Conservation (phyloP, 192 early-diverging fungal genomes). For the Cetraspora pellucida region DNA sequence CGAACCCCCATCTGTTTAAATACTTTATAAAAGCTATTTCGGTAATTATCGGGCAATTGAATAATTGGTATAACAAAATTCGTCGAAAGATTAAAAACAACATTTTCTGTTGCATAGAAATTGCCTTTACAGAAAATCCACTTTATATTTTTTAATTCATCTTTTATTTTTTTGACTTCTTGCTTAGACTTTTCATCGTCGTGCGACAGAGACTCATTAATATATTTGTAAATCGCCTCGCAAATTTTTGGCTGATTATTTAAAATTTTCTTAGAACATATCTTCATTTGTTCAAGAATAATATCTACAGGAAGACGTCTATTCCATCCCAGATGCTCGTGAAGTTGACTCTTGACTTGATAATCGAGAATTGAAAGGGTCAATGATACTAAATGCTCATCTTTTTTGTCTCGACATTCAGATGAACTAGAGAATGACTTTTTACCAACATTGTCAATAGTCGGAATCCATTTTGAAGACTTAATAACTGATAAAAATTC, state of each 20-base stretch:
- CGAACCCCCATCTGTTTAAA: neutral
- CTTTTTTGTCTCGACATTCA: neutral
- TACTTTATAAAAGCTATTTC: neutral
- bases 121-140: neutral
- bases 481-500: neutral
- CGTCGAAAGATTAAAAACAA: neutral
- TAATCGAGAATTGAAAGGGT: neutral
- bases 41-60: neutral
- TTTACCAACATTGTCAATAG: neutral
- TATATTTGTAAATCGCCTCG: neutral
- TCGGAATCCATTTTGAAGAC: neutral
- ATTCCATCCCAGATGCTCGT: neutral
- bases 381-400: neutral
- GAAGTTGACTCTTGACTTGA: neutral
- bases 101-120: neutral
- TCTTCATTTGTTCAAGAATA: neutral
- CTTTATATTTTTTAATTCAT: neutral
- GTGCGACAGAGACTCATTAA: neutral
- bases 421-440: neutral
- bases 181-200: neutral
- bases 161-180: neutral
- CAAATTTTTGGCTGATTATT: neutral
- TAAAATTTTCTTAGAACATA: neutral
- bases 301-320: neutral
- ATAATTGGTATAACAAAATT: neutral